Conservation (phyloP, 192 early-diverging fungal species). For the Backusella tarrabulga region DNA sequence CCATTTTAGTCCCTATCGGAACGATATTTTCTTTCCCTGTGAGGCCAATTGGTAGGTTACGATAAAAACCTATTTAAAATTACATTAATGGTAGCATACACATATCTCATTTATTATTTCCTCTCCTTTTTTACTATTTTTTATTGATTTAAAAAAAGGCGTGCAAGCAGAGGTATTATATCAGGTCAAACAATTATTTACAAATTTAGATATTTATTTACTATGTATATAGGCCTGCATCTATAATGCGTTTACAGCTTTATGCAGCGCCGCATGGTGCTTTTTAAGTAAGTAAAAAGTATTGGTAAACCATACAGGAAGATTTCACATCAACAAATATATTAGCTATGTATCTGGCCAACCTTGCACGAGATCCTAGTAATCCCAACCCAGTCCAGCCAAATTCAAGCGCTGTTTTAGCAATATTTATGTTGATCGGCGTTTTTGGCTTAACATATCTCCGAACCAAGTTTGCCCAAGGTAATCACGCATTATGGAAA, state of each 20-base stretch:
- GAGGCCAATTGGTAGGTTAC: conserved; percentile 13
- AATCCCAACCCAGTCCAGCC: conserved; percentile 18
- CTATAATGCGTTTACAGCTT: conserved; percentile 4
- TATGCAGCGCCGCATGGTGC: conserved; percentile 14
- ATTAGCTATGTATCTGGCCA: conserved; percentile 26
- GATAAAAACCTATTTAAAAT: not conserved
- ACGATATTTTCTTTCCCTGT: conserved; percentile 25
- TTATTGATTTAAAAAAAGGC: not conserved
- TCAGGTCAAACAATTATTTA: not conserved
- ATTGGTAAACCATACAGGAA: not conserved
- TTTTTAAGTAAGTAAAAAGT: conserved; percentile 18
- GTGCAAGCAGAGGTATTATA: conserved; percentile 26
- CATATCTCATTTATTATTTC: not conserved
- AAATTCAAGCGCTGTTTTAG: conserved; percentile 13
- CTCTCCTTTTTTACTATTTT: not conserved
- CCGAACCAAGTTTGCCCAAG: conserved; percentile 22
- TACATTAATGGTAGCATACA: not conserved
- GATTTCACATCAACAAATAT: not conserved
- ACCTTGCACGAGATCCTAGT: conserved; percentile 20
- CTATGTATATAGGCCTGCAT: conserved; percentile 3
- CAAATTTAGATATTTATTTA: not conserved
- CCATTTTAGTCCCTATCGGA: conserved; percentile 4
- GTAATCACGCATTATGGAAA: not conserved
- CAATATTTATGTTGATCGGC: conserved; percentile 28
- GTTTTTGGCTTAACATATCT: conserved; percentile 25